Evolutionary conservation across 495 filamentous ascomycete species (phyloP), one percentile per base, ranked within the genome.

Genomic region (Aeminium ludgeri): DNA sequence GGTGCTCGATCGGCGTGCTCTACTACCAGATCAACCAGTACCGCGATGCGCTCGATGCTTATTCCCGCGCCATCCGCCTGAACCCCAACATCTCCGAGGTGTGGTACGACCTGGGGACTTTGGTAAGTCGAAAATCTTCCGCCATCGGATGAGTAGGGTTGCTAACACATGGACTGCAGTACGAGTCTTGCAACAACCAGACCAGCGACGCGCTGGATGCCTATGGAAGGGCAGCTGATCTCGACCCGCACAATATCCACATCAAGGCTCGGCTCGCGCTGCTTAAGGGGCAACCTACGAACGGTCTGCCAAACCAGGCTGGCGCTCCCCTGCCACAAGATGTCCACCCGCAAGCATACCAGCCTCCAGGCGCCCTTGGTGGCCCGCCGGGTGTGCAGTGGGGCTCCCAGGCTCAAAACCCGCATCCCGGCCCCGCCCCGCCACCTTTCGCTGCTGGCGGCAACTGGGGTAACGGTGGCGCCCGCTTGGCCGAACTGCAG

Each of bases 11-110:
- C 57, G 89, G 89, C 56, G 89, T 99, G 13, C 73, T 99, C 29
- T 99, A 99, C 57, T 99, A 96, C 64, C 89, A 99, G 63, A 99
- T 99, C 66, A 99, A 99, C 58, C 89, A 99, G 67, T 99, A 99
- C 59, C 78, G 89, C 37, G 89, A 99, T 67, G 89, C 89, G 13
- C 73, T 99, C 37, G 89, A 99, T 70, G 89, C 89, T 46, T 99
- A 99, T 63, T 94, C 86, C 50, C 84, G 89, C 45, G 89, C 89
- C 32, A 99, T 99, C 53, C 83, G 89, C 44, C 65, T 99, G 54
- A 99, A 96, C 57, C 89, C 89, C 1, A 94, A 91, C 67, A 99
- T 99, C 48, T 96, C 89, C 3, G 89, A 99, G 59, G 89, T 99
- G 30, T 99, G 89, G 89, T 99, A 96, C 62, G 91, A 99, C 64